Conservation (phyloP, 768 basidiomycete species). For the Coprinellus micaceus region DNA sequence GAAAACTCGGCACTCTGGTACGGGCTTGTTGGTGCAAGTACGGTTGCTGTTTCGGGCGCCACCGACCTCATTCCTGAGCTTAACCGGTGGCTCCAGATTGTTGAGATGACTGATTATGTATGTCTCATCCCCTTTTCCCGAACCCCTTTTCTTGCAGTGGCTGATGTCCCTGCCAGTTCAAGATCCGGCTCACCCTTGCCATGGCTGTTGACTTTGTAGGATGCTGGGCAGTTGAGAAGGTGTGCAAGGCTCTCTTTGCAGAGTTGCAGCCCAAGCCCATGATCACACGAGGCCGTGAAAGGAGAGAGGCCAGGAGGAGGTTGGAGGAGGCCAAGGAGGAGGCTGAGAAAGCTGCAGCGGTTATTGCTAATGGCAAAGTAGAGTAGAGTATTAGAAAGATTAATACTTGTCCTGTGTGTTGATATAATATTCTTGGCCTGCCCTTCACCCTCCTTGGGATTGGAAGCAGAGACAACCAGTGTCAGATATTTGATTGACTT, state of each 20-base stretch:
- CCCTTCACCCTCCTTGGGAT: too few relatives aligned
- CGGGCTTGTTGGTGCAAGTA: conserved; percentile 84
- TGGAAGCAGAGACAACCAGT: too few relatives aligned
- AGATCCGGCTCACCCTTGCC: conserved; percentile 63
- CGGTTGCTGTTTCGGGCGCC: conserved; percentile 90
- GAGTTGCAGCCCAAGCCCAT: conserved; percentile 81
- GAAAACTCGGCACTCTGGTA: conserved; percentile 94
- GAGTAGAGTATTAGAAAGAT: too few relatives aligned
- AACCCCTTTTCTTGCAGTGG: neutral
- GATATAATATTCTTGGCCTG: too few relatives aligned
- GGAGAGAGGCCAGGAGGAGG: conserved; percentile 59
- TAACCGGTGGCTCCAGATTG: conserved; percentile 95
- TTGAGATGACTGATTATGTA: conserved; percentile 79
- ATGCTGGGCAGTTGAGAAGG: conserved; percentile 79
- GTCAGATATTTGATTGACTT: neutral
- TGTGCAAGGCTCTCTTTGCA: conserved; percentile 85
- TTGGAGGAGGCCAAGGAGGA: conserved; percentile 17
- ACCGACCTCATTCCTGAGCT: conserved; percentile 94
- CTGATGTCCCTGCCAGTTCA: conserved; percentile 57
- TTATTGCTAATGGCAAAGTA: neutral
- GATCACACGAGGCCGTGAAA: conserved; percentile 79
- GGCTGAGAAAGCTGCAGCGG: neutral
- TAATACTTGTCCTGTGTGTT: too few relatives aligned
- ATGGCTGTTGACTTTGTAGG: conserved; percentile 90
- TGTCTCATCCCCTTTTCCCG: conserved; percentile 28